A percentile compares a stretch with the other conserved stretches of the same genome.
phyloP scores from a whole-genome alignment of 345 rosid genomes.

The Sonneratia alba region DNA sequence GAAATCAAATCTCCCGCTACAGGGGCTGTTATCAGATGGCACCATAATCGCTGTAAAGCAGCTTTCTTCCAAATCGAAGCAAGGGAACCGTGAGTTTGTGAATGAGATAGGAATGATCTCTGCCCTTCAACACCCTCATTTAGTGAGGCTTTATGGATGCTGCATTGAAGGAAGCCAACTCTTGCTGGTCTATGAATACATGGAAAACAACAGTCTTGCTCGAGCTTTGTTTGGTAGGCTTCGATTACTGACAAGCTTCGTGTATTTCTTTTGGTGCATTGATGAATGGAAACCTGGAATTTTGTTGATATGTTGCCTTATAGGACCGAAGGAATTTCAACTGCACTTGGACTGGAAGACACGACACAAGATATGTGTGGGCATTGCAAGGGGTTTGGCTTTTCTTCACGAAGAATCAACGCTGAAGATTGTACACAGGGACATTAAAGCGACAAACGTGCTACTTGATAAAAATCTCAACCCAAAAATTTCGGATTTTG shows the following conservation, averaged over 20 bases:
- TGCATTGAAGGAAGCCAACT: no score
- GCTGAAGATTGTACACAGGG: constrained; percentile 64
- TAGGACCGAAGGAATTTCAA: constrained; percentile 30
- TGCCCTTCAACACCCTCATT: no score
- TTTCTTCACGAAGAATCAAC: constrained; percentile 64
- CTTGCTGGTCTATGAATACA: no score
- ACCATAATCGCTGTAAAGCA: no score
- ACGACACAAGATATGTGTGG: constrained; percentile 38
- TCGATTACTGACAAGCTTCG: neutral
- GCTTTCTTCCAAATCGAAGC: no score
- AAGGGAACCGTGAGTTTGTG: no score
- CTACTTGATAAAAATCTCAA: constrained; percentile 49
- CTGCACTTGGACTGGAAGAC: constrained; percentile 45
- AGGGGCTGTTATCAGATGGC: constrained; percentile 53
- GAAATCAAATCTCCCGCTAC: neutral
- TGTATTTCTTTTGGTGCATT: neutral
- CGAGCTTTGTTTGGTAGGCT: constrained; percentile 50
- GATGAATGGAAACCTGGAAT: neutral
- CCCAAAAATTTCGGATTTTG: constrained; percentile 67
- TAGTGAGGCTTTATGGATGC: no score
- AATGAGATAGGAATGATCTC: no score
- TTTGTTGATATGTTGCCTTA: neutral
- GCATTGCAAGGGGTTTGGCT: constrained; percentile 48
- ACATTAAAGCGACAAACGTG: no score
- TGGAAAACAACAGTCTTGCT: constrained; percentile 59